Evolutionary conservation across 352 stramenopile species (phyloP), one percentile per base, ranked within the genome.

Genomic region (Globisporangium nodosum): DNA sequence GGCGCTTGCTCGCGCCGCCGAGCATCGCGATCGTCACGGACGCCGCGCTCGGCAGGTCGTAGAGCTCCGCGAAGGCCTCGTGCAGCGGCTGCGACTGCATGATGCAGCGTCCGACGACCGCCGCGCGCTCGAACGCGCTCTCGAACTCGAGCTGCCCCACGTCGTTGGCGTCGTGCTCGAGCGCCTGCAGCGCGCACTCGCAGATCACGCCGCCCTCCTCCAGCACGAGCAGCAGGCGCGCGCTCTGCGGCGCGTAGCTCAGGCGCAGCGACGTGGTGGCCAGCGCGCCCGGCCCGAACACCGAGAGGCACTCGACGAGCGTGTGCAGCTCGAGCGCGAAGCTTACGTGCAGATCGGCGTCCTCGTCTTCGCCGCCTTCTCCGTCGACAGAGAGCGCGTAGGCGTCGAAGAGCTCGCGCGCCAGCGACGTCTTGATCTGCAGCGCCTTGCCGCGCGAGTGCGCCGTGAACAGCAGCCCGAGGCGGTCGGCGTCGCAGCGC

Each of bases 361-460:
- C 70, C 0, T 65, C 67, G 27, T 74, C 35, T 3, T 56, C 43
- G 1, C 66, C 65, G 12, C 60, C 13, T 40, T 66, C 60, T 5
- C 45, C 12, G 13, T 46, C 35, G 5, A 58, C 20, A 2, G 64
- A 54, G 11, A 92, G 78, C 49, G 71, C 53, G 70, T 78, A 94
- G 35, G 68, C 70, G 49, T 92, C 82, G 56, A 94, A 94, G 6
- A 94, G 61, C 59, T 92, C 81, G n/a, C 63, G 68, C 11, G 74
- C 69, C 9, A 92, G 74, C 11, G 81, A 90, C 30, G 85, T 90
- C 73, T 92, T 94, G 66, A 94, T 76, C 76, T 94, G 85, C 30
- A 94, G 71, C 59, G 82, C 90, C 59, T 94, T 94, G 50, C 85
- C 82, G 51, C 84, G 87, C n/a, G 85, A 92, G 52, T 92, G 79